Evolutionary conservation across 1,139 yeast genomes (phyloP).

Genomic region (Yamadazyma siamensis): DNA sequence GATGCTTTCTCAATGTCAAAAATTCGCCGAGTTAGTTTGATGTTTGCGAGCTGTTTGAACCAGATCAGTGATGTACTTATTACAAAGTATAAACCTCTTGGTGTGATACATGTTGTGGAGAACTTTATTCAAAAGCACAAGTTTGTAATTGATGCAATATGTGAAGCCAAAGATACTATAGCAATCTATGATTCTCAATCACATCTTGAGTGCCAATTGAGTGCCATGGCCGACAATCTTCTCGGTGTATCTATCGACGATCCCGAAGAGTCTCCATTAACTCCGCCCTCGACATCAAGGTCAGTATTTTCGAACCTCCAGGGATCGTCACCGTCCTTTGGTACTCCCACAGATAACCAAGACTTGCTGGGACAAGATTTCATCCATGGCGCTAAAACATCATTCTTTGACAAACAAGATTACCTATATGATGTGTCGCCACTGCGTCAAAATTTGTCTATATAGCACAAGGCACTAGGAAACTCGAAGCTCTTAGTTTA

Average conservation of each 20-base stretch:
- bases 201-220: no score
- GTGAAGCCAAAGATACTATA: conserved; percentile 22
- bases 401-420: not conserved
- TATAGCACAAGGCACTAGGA: no score
- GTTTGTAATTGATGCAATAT: conserved; percentile 22
- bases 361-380: no score
- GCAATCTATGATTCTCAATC: no score
- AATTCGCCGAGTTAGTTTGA: conserved; percentile 42
- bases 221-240: conserved; percentile 3
- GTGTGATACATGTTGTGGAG: conserved; percentile 38
- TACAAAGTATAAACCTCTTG: conserved; percentile 48
- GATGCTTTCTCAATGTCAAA: conserved; percentile 37
- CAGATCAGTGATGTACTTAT: conserved; percentile 54
- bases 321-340: conserved; percentile 12
- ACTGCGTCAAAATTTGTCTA: no score
- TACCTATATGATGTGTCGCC: not conserved
- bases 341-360: conserved; percentile 9
- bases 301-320: conserved; percentile 13
- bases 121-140: conserved; percentile 29
- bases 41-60: conserved; percentile 44
- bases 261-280: conserved; percentile 7
- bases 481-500: no score
- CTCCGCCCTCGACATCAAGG: conserved; percentile 16
- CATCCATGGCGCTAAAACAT: not conserved
- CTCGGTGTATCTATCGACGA: conserved; percentile 1